Percentiles rank a stretch among this genome's conserved stretches.
Conservation (phyloP, 768 basidiomycete species). For the Serendipita sp. region DNA sequence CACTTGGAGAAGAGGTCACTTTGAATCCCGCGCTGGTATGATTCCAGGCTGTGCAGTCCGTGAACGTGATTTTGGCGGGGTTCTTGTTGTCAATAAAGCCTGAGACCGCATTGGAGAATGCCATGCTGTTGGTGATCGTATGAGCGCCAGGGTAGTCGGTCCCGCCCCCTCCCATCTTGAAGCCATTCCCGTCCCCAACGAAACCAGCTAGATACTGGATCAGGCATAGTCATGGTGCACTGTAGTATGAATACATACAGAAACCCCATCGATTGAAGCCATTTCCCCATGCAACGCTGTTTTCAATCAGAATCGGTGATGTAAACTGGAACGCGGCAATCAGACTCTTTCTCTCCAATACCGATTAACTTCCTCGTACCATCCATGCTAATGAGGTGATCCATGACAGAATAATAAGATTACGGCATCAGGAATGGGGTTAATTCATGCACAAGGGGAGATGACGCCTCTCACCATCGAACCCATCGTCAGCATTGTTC, state of each 20-base stretch:
- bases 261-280: conserved; percentile 9
- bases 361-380: too few relatives aligned
- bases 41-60: conserved; percentile 9
- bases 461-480: neutral
- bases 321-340: neutral
- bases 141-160: neutral
- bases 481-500: conserved; percentile 9
- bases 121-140: conserved; percentile 8
- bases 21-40: conserved; percentile 8
- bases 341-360: neutral
- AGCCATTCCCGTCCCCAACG: neutral
- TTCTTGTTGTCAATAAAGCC: conserved; percentile 9
- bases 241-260: neutral
- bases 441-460: neutral
- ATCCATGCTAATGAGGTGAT: too few relatives aligned
- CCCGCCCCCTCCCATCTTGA: neutral
- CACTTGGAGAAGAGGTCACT: neutral
- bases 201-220: neutral
- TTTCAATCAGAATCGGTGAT: conserved; percentile 8
- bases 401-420: too few relatives aligned
- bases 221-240: neutral
- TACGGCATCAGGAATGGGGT: neutral
- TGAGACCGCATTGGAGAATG: conserved; percentile 6
- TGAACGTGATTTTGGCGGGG: neutral
- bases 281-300: conserved; percentile 9